A percentile compares a stretch with the other conserved stretches of the same genome.
phyloP scores from a whole-genome alignment of 345 rosid species.

The Aurinia saxatilis region DNA sequence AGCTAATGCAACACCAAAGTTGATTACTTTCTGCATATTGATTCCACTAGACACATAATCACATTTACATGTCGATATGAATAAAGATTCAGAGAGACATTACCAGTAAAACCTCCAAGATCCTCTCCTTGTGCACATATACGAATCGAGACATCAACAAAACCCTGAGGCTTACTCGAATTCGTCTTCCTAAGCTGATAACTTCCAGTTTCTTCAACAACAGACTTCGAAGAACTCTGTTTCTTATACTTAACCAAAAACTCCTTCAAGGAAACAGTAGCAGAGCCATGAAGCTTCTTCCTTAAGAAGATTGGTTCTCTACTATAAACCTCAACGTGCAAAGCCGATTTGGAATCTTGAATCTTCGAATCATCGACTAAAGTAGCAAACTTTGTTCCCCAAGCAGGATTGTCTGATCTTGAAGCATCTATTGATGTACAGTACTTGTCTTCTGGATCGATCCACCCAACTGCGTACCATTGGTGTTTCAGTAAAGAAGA shows the following conservation, averaged over 20 bases:
- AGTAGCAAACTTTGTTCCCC: conserved; percentile 77
- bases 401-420: conserved; percentile 58
- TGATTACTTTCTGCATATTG: background rate
- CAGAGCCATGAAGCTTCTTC: conserved; percentile 70
- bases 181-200: conserved; percentile 68
- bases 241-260: conserved; percentile 45
- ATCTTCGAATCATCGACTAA: conserved; percentile 42
- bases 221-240: conserved; percentile 32
- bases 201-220: conserved; percentile 56
- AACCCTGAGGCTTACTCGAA: conserved; percentile 64
- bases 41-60: background rate
- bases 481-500: conserved; percentile 75
- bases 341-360: conserved; percentile 31
- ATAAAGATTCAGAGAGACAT: background rate
- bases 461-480: conserved; percentile 95
- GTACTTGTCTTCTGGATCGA: conserved; percentile 75
- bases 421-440: conserved; percentile 72
- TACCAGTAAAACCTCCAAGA: conserved; percentile 38
- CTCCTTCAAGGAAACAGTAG: conserved; percentile 60
- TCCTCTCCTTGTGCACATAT: conserved; percentile 45
- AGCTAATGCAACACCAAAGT: background rate
- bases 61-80: no score
- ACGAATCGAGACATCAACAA: conserved; percentile 67
- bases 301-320: conserved; percentile 85
- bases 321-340: conserved; percentile 71